Evolutionary conservation across 306 rosid genomes (phyloP), one percentile per base, ranked within the genome.

Genomic region (Acacia crassicarpa): DNA sequence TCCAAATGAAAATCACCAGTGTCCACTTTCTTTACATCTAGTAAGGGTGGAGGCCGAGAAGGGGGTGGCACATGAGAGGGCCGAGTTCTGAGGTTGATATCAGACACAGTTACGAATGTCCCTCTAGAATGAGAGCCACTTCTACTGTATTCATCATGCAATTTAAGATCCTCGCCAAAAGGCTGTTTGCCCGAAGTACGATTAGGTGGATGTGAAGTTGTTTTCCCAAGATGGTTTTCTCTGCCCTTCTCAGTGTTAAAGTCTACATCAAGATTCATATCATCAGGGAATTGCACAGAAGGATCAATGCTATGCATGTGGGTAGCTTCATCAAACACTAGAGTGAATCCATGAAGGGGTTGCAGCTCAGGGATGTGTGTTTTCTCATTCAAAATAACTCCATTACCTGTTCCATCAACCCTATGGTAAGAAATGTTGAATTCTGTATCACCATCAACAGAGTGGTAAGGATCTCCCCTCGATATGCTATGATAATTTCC

Each of bases 41-140:
- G 75, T 53, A 38, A 56, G 58, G 99, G 98, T 1, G 99, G 99
- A 20, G 91, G 96, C 30, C 98, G 93, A 78, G 93, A 80, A 32
- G 99, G 99, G 16, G 99, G 99, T n/a, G 98, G 98, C 85, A 95
- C 83, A 48, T 78, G 88, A 66, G 91, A 89, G 41, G 98, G 97
- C 80, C 73, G 86, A 45, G 98, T 95, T 86, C 93, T 89, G 67
- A 95, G 99, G 81, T 86, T 91, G 80, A 95, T 90, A 56, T 91
- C 94, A 59, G 98, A 82, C 74, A 95, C 86, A 58, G 93, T 83
- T 72, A 93, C 35, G 74, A 95, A 95, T 14, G 51, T 75, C 88
- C 82, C 90, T 53, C 73, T 41, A 32, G 88, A 78, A 75, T 35
- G 76, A 84, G 91, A 90, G 78, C 71, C 87, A 82, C 75, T 72